phyloP scores from a whole-genome alignment of 2,329 filamentous ascomycete species.

The Fusarium sambucinum region DNA sequence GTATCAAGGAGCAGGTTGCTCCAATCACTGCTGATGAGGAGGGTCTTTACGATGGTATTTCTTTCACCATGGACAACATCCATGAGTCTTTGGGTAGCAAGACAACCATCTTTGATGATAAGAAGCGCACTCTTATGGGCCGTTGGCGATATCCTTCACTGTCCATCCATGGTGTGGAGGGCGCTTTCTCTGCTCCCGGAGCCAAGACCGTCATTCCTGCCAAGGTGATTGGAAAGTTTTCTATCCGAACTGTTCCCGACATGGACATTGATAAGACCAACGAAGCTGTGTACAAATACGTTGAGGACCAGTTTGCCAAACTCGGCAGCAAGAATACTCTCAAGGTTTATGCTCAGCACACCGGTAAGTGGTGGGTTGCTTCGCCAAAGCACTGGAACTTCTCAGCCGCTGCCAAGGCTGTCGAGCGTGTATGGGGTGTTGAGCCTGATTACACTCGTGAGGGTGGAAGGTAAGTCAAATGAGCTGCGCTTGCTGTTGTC shows the following conservation, averaged over 20 bases:
- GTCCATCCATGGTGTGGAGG: constrained; percentile 94
- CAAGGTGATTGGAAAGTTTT: constrained; percentile 98
- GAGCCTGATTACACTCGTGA: constrained; percentile 96
- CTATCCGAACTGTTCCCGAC: constrained; percentile 94
- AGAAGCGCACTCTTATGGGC: constrained; percentile 93
- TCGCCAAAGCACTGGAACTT: constrained; percentile 99
- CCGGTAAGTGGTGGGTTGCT: constrained; percentile 98
- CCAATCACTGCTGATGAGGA: constrained; percentile 89
- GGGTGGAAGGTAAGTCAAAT: constrained; percentile 79
- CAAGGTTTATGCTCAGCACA: constrained; percentile 85
- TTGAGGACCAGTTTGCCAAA: constrained; percentile 87
- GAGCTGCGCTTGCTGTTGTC: not conserved
- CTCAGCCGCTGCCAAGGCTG: constrained; percentile 92
- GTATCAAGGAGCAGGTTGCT: constrained; percentile 92
- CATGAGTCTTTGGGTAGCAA: constrained; percentile 91
- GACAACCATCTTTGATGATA: constrained; percentile 88
- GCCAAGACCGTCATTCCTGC: constrained; percentile 99
- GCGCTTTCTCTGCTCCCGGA: constrained; percentile 90
- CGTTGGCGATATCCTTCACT: constrained; percentile 96
- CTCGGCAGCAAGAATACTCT: constrained; percentile 92
- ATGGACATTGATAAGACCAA: constrained; percentile 96
- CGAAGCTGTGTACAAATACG: constrained; percentile 82
- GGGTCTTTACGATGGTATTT: constrained; percentile 86
- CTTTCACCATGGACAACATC: constrained; percentile 96
- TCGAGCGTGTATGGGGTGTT: constrained; percentile 92